Evolutionary conservation across 192 early-diverging fungal species (phyloP).

Genomic region (Coemansia sp.): DNA sequence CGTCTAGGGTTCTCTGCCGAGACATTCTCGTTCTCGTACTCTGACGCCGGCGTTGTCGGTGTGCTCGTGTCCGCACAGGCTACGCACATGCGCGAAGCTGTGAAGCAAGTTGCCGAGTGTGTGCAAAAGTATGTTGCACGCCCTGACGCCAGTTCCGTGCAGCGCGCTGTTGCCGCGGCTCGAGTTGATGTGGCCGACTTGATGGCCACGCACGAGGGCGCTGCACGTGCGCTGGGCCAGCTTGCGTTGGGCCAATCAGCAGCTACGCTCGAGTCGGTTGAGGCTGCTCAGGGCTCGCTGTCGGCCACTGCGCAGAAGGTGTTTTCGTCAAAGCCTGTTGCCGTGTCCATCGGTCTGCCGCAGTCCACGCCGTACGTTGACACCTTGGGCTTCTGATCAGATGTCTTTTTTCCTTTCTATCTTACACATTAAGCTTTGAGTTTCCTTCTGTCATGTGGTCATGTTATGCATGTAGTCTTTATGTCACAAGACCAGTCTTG

Average conservation of each 20-base stretch:
- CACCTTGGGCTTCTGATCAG: constrained; percentile 39
- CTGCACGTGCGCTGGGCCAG: constrained; percentile 18
- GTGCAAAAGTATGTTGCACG: constrained; percentile 61
- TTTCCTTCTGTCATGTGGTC: neutral
- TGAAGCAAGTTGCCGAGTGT: constrained; percentile 60
- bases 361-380: constrained; percentile 52
- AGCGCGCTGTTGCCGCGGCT: constrained; percentile 60
- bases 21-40: constrained; percentile 85
- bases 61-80: constrained; percentile 64
- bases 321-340: constrained; percentile 44
- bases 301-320: constrained; percentile 16
- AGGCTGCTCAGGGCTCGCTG: constrained; percentile 22
- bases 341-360: constrained; percentile 39
- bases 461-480: too few species aligned
- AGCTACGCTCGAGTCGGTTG: constrained; percentile 25
- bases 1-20: constrained; percentile 59
- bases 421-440: neutral
- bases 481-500: too few species aligned
- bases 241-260: constrained; percentile 29
- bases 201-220: constrained; percentile 23
- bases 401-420: neutral
- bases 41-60: constrained; percentile 90
- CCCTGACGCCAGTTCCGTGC: constrained; percentile 56
- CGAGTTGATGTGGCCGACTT: constrained; percentile 28
- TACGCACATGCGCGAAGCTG: constrained; percentile 60